Evolutionary conservation across 106 monocot genomes (phyloP).

Genomic region (Narthecium ossifragum): DNA sequence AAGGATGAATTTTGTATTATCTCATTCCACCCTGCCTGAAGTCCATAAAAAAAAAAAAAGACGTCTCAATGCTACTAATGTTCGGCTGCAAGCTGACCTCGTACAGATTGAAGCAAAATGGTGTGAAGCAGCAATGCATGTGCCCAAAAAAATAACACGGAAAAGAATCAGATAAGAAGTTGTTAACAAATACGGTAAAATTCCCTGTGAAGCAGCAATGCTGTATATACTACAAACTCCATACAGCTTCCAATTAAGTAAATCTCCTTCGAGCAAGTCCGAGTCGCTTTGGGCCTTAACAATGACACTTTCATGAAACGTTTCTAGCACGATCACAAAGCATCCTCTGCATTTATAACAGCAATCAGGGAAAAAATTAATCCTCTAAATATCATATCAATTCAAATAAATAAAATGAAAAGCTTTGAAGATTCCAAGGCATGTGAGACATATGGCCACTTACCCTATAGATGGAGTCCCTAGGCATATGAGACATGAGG

Average conservation of each 20-base stretch:
- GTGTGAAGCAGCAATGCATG: background rate
- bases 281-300: too few relatives aligned
- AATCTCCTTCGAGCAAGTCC: too few relatives aligned
- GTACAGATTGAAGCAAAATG: too few relatives aligned
- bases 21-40: too few relatives aligned
- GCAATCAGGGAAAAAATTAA: background rate
- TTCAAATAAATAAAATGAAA: background rate
- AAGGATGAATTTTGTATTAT: too few relatives aligned
- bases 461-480: too few relatives aligned
- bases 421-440: background rate
- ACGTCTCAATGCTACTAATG: background rate
- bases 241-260: background rate
- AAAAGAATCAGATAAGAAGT: too few relatives aligned
- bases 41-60: too few relatives aligned
- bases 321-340: background rate
- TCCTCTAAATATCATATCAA: background rate
- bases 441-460: too few relatives aligned
- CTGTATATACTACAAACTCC: background rate
- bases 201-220: background rate
- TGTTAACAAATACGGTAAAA: background rate
- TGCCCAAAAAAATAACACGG: background rate
- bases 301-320: too few relatives aligned
- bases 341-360: background rate
- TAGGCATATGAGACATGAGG: too few relatives aligned
- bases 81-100: too few relatives aligned